A percentile compares a stretch with the other conserved stretches of the same genome.
phyloP scores from a whole-genome alignment of 495 filamentous ascomycete genomes.

The Cenococcum geophilum region DNA sequence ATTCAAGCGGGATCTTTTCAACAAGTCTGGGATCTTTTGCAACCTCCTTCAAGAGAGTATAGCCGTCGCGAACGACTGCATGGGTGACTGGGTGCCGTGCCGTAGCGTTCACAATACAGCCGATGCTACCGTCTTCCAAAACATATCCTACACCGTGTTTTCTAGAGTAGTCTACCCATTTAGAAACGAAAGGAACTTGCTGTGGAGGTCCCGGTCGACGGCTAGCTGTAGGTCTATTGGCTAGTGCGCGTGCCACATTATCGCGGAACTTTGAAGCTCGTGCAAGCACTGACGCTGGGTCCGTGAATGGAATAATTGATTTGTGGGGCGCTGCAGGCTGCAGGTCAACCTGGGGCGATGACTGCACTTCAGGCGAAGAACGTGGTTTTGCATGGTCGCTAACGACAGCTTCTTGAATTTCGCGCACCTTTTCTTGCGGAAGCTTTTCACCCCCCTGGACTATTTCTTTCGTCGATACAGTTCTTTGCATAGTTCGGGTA shows the following conservation, averaged over 20 bases:
- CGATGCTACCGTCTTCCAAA: constrained; percentile 39
- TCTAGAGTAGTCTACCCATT: constrained; percentile 42
- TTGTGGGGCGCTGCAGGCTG: neutral
- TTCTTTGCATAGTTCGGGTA: constrained; percentile 13
- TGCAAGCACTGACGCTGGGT: constrained; percentile 34
- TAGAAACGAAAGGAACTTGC: constrained; percentile 36
- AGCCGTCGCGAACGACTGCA: constrained; percentile 38
- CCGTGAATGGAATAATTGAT: constrained; percentile 24
- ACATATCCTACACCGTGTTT: constrained; percentile 41
- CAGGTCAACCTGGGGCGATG: neutral
- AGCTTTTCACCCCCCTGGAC: constrained; percentile 12
- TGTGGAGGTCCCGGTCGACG: constrained; percentile 9
- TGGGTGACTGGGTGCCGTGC: constrained; percentile 33
- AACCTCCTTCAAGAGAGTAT: constrained; percentile 49
- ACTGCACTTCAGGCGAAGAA: neutral
- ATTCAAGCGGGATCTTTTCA: constrained; percentile 66
- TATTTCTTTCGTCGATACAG: constrained; percentile 14
- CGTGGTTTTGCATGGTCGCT: neutral
- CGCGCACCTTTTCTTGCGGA: constrained; percentile 6
- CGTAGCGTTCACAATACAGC: constrained; percentile 34
- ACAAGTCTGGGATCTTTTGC: constrained; percentile 52
- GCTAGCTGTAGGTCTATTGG: constrained; percentile 15
- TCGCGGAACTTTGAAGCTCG: constrained; percentile 34
- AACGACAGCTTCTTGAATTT: constrained; percentile 1
- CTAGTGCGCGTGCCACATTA: constrained; percentile 36